Evolutionary conservation across 495 filamentous ascomycete genomes (phyloP).

Genomic region (Aspergillus biplanus): DNA sequence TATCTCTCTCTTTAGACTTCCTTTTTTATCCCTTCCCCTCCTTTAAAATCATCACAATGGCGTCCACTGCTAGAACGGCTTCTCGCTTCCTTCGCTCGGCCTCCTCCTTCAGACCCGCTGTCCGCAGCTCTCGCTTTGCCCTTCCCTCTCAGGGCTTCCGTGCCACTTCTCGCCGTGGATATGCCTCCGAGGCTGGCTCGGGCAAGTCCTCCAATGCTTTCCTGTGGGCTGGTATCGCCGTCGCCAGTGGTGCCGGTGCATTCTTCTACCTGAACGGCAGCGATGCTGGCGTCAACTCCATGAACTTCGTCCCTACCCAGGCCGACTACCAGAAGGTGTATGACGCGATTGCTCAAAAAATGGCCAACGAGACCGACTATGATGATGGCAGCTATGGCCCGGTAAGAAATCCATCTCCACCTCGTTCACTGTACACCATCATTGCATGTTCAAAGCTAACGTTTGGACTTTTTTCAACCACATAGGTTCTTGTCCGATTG

Average conservation of each 20-base stretch:
- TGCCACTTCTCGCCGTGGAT: slow-evolving; percentile 69
- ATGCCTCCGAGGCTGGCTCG: slow-evolving; percentile 67
- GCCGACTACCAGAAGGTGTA: slow-evolving; percentile 97
- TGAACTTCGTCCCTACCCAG: slow-evolving; percentile 69
- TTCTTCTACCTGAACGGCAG: slow-evolving; percentile 70
- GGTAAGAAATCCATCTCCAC: slow-evolving; percentile 42
- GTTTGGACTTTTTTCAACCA: not conserved
- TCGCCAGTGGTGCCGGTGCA: slow-evolving; percentile 67
- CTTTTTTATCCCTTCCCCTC: slow-evolving; percentile 22
- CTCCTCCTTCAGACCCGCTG: slow-evolving; percentile 50
- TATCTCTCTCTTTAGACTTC: slow-evolving; percentile 25
- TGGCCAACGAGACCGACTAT: slow-evolving; percentile 91
- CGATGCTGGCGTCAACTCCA: slow-evolving; percentile 40
- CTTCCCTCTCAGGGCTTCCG: slow-evolving; percentile 66
- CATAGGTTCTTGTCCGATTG: slow-evolving; percentile 71
- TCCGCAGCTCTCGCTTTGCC: slow-evolving; percentile 60
- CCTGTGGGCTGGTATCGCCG: slow-evolving; percentile 59
- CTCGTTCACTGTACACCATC: slow-evolving; percentile 2
- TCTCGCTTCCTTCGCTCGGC: slow-evolving; percentile 57
- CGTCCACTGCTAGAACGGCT: slow-evolving; percentile 55
- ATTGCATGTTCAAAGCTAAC: slow-evolving; percentile 19
- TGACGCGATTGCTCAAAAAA: slow-evolving; percentile 74
- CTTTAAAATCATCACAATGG: slow-evolving; percentile 56
- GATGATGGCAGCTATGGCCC: slow-evolving; percentile 97
- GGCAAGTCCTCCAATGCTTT: slow-evolving; percentile 54